Conservation (phyloP, 495 filamentous ascomycete genomes). For the Daldinia bambusicola region DNA sequence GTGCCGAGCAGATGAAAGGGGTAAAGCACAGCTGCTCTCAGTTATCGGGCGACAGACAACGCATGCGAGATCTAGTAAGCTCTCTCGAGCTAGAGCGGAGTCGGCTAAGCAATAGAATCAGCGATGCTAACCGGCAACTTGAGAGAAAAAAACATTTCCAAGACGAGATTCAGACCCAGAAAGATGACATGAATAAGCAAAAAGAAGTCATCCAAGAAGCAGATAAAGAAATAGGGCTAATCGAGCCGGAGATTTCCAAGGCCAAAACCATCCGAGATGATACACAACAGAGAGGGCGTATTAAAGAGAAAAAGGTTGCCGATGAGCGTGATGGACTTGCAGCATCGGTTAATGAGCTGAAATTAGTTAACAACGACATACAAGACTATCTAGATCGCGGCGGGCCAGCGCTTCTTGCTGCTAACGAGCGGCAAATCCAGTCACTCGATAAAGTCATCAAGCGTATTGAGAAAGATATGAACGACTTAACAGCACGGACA, state of each 20-base stretch:
- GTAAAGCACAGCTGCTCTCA: slow-evolving; percentile 70
- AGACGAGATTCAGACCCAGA: slow-evolving; percentile 76
- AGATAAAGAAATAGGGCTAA: slow-evolving; percentile 73
- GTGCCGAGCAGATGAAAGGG: slow-evolving; percentile 72
- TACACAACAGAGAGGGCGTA: slow-evolving; percentile 73
- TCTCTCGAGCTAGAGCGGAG: slow-evolving; percentile 76
- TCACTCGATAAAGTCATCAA: slow-evolving; percentile 71
- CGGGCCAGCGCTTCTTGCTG: slow-evolving; percentile 75
- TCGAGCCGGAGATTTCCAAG: slow-evolving; percentile 78
- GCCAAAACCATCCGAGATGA: slow-evolving; percentile 80
- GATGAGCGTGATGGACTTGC: slow-evolving; percentile 75
- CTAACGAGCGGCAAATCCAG: slow-evolving; percentile 75
- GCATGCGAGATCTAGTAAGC: slow-evolving; percentile 70
- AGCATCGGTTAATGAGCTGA: slow-evolving; percentile 79
- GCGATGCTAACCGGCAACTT: slow-evolving; percentile 73
- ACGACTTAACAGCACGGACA: slow-evolving; percentile 69
- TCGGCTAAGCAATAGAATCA: slow-evolving; percentile 75
- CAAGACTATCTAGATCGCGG: slow-evolving; percentile 80
- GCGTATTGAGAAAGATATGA: slow-evolving; percentile 72
- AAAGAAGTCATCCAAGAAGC: slow-evolving; percentile 70
- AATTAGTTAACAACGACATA: slow-evolving; percentile 78
- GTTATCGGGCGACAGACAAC: slow-evolving; percentile 75
- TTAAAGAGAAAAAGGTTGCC: slow-evolving; percentile 77
- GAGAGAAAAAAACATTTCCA: slow-evolving; percentile 77
- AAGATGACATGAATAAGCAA: slow-evolving; percentile 71